These are phyloP conservation scores for Hypoxylon sp. DNA, from an alignment of 2,329 filamentous ascomycete species.

Conservation along the genomic window DNA sequence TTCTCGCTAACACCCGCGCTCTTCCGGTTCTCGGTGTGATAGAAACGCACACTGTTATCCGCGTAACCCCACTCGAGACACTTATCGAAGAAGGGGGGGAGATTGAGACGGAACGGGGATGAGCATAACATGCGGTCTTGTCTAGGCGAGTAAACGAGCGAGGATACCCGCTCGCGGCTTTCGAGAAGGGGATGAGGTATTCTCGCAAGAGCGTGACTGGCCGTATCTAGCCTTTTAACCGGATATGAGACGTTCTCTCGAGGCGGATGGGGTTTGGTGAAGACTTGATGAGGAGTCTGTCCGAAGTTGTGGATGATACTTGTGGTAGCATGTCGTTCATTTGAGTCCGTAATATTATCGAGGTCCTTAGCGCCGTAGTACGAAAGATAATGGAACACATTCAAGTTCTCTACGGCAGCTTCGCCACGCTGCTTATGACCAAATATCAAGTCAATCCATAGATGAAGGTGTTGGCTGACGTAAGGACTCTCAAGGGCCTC, in stretches of 20 bases:
- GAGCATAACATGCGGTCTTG: slow-evolving; percentile 87
- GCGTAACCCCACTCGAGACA: slow-evolving; percentile 97
- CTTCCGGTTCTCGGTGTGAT: slow-evolving; percentile 85
- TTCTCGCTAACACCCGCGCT: slow-evolving; percentile 92
- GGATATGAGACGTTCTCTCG: slow-evolving; percentile 78
- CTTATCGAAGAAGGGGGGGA: slow-evolving; percentile 88
- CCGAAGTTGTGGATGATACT: slow-evolving; percentile 99
- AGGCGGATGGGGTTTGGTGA: slow-evolving; percentile 83
- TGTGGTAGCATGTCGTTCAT: slow-evolving; percentile 89
- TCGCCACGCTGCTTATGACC: slow-evolving; percentile 95
- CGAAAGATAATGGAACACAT: slow-evolving; percentile 96
- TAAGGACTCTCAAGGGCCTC: slow-evolving; percentile 94
- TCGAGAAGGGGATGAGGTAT: slow-evolving; percentile 84
- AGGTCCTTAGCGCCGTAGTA: slow-evolving; percentile 95
- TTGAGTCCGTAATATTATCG: slow-evolving; percentile 89
- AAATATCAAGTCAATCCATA: slow-evolving; percentile 97
- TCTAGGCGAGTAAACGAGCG: slow-evolving; percentile 82
- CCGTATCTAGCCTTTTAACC: slow-evolving; percentile 80
- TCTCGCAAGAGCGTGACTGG: slow-evolving; percentile 81
- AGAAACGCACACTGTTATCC: slow-evolving; percentile 93
- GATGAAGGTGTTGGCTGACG: slow-evolving; percentile 89
- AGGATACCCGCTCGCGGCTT: slow-evolving; percentile 84
- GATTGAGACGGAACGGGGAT: slow-evolving; percentile 86
- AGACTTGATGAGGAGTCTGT: slow-evolving; percentile 96
- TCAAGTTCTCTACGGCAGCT: slow-evolving; percentile 89